Base-by-base conservation (phyloP, 306 rosid genomes). In the Cicer arietinum region DNA sequence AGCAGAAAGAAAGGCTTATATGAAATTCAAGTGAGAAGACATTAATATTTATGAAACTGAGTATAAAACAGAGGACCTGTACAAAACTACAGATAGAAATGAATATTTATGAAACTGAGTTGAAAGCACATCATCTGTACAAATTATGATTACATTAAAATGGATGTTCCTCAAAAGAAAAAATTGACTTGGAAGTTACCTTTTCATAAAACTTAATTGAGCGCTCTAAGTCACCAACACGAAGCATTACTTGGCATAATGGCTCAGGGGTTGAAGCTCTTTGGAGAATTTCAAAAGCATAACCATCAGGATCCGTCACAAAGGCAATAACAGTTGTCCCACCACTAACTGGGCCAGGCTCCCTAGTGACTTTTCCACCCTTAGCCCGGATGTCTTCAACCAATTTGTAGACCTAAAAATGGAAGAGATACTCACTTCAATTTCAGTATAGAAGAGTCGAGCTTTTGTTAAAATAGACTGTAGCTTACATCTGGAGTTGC, bases 241-340 rank as follows among this genome's bases (percentile, higher is more conserved):
- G 96, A 22, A 92, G 99, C 99, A 94, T 94, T 8, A 94, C 89
- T 89, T 94, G 99, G 77, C 97, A 89, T 51, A 94, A 74, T 46
- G 99, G 97, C 80, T 94, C 96, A 0, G 92, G 96, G 40, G 96
- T 89, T 51, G 91, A 74, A 45, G 82, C 82, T 78, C 99, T 84
- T 87, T 94, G 91, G 77, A 94, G 88, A 56, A 94, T 81, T 84
- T 90, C 96, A 84, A 94, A 94, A 9, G 6, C 1, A 68, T 94
- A 94, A 82, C 97, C 99, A 84, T 94, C 99, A 25, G 97, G 99
- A 70, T 94, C 99, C 87, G 90, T 90, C 73, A 86, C 96, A 80
- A 90, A 92, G 64, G 97, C 96, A 65, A 90, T 89, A 73, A 92
- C 83, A 67, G 75, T 1, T 45, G 77, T 22, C 74, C 97, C 99